Percentiles rank a stretch among this genome's conserved stretches.
Evolutionary conservation across 2,329 filamentous ascomycete genomes (phyloP).

Genomic region (Pseudocercospora fijiensis): DNA sequence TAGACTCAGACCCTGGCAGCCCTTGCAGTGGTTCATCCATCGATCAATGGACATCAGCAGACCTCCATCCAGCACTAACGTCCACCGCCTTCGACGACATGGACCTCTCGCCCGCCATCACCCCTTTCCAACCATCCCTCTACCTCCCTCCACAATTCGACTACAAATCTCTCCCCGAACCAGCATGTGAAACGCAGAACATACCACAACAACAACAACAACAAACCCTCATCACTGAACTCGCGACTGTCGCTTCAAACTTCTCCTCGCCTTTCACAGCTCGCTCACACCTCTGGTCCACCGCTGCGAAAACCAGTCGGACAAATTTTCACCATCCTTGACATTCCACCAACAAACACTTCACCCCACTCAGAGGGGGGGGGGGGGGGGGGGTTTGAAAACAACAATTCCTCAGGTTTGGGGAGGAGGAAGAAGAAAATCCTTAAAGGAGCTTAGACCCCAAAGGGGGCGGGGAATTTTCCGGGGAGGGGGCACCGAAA

Average conservation of each 20-base stretch:
- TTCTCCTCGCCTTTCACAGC: background rate
- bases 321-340: background rate
- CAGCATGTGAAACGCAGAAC: background rate
- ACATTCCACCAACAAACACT: background rate
- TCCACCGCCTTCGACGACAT: background rate
- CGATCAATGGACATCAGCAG: conserved; percentile 1
- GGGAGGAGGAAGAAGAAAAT: too few relatives aligned
- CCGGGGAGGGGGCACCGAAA: too few relatives aligned
- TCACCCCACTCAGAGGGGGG: too few relatives aligned
- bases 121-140: background rate
- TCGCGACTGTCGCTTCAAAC: background rate
- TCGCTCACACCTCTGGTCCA: background rate
- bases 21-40: background rate
- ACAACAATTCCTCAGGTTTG: too few relatives aligned
- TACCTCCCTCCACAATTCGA: background rate
- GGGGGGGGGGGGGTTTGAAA: too few relatives aligned
- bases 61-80: background rate
- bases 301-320: background rate
- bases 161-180: background rate
- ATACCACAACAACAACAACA: background rate
- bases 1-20: conserved; percentile 1
- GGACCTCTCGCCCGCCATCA: background rate
- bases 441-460: too few relatives aligned
- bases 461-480: too few relatives aligned
- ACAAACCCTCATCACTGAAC: background rate